Percentiles rank a stretch among this genome's conserved stretches.
phyloP scores from a whole-genome alignment of 345 rosid species.

The Sonneratia alba region DNA sequence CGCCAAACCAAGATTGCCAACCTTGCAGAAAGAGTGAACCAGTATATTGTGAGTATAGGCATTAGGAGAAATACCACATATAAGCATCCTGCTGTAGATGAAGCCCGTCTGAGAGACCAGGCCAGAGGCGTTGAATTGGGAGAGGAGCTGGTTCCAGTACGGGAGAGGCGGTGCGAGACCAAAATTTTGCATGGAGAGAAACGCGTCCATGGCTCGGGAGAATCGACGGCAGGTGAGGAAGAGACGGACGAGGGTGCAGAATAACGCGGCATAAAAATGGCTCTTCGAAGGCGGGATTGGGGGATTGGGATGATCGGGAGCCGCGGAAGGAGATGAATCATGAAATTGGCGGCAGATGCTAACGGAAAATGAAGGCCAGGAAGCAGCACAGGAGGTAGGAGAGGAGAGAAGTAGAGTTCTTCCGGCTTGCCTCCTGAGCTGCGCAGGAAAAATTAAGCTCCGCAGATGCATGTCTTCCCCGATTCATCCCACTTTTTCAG shows the following conservation, averaged over 20 bases:
- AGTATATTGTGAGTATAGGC: constrained; percentile 57
- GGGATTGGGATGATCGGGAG: neutral
- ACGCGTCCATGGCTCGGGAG: constrained; percentile 45
- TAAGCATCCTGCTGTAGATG: constrained; percentile 56
- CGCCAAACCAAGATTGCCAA: constrained; percentile 47
- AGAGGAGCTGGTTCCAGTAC: constrained; percentile 52
- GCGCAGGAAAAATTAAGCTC: neutral
- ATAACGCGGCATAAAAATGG: constrained; percentile 48
- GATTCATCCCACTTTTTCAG: too few species aligned
- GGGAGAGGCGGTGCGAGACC: constrained; percentile 36
- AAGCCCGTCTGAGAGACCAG: constrained; percentile 59
- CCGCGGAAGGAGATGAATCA: neutral
- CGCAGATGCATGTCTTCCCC: too few species aligned
- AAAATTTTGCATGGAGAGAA: constrained; percentile 46
- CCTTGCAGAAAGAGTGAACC: constrained; percentile 75
- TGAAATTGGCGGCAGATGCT: neutral
- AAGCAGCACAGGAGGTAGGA: neutral
- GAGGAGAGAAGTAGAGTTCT: neutral
- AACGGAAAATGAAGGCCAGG: neutral
- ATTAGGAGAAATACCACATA: constrained; percentile 48
- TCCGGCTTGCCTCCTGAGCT: neutral
- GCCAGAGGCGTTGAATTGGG: constrained; percentile 48
- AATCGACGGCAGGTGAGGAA: constrained; percentile 55
- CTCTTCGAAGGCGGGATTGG: constrained; percentile 14
- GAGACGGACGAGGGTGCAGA: constrained; percentile 59